Evolutionary conservation across 441 rosid species (phyloP).

Genomic region (Manihot esculenta): DNA sequence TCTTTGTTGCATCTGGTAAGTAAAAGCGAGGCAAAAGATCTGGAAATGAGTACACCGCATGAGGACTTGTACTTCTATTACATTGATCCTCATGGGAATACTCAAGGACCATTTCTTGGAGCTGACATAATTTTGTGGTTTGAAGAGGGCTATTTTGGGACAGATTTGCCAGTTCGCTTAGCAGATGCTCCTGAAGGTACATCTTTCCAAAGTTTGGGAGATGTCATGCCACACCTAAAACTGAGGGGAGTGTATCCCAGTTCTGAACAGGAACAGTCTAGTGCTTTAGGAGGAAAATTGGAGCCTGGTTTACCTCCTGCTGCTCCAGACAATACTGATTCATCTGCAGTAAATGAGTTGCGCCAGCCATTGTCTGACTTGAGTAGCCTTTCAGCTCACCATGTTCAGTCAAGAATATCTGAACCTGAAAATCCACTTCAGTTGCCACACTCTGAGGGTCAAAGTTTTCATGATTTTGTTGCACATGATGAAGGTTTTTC

Average conservation of each 20-base stretch:
- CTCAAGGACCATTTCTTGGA: slow-evolving; percentile 67
- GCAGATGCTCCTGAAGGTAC: slow-evolving; percentile 58
- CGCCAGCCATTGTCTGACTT: slow-evolving; percentile 32
- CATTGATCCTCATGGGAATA: slow-evolving; percentile 58
- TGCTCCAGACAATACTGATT: slow-evolving; percentile 30
- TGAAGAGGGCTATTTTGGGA: slow-evolving; percentile 67
- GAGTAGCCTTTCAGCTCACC: slow-evolving; percentile 33
- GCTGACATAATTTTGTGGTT: slow-evolving; percentile 60
- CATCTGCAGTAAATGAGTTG: slow-evolving; percentile 28
- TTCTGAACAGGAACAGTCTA: slow-evolving; percentile 40
- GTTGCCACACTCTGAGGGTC: slow-evolving; percentile 42
- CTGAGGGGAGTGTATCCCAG: slow-evolving; percentile 24
- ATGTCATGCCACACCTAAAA: slow-evolving; percentile 56
- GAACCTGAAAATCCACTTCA: slow-evolving; percentile 45
- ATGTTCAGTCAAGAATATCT: slow-evolving; percentile 34
- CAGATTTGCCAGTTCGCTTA: slow-evolving; percentile 53
- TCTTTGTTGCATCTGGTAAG: slow-evolving; percentile 13
- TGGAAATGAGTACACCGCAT: slow-evolving; percentile 19
- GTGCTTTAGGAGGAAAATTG: slow-evolving; percentile 34
- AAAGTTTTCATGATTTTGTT: slow-evolving; percentile 47
- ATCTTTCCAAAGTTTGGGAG: slow-evolving; percentile 52
- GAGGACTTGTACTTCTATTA: slow-evolving; percentile 57
- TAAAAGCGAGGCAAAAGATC: slow-evolving; percentile 16
- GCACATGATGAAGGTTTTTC: slow-evolving; percentile 69
- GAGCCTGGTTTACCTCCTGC: slow-evolving; percentile 39